Base-by-base conservation (phyloP, 805 yeast species). In the Monosporozyma yasuniensis region DNA sequence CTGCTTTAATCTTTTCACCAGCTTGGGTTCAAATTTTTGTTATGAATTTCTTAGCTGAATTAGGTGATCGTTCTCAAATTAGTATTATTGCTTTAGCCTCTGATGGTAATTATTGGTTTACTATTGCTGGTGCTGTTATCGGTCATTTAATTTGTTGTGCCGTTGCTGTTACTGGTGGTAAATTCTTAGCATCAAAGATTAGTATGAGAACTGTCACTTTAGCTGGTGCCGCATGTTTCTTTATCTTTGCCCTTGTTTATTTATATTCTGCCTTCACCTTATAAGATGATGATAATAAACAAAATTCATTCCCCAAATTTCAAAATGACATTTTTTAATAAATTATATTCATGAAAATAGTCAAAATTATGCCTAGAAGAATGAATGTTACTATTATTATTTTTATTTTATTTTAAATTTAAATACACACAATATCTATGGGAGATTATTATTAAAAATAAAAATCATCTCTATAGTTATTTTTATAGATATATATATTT, bases 71-170 rank as follows among this genome's bases (percentile, higher is more conserved):
- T 61, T 89, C 97, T 11, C 99, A 93, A 71, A 88, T 93, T 50
- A 96, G 97, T 42, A 93, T 97, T 32, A 89, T 93, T 60, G 98
- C 98, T 39, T 85, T 93, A 95, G 97, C 98, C 48, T 96, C 99
- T 1, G 96, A 96, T 38, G 82, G 88, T 42, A 85, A 89, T 66
- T 93, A 88, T 70, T 83, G 93, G 90, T 75, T 75, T 57, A 95
- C 90, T 38, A 87, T 91, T 44, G 57, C 82, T 44, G 99, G 99
- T 53, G 96, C 95, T 19, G 79, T 88, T 37, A 66, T 84, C 42
- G 99, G 99, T 32, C 99, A 93, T 68, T 81, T 84, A 9, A 44
- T 85, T 9, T 93, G 98, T 70, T 87, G 97, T 0, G 79, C 79
- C 32, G 78, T 88, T 52, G 98, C 99, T n/a, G 95, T 91, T 43